phyloP scores from a whole-genome alignment of 169 alveolate species.

The Cryptosporidium canis region DNA sequence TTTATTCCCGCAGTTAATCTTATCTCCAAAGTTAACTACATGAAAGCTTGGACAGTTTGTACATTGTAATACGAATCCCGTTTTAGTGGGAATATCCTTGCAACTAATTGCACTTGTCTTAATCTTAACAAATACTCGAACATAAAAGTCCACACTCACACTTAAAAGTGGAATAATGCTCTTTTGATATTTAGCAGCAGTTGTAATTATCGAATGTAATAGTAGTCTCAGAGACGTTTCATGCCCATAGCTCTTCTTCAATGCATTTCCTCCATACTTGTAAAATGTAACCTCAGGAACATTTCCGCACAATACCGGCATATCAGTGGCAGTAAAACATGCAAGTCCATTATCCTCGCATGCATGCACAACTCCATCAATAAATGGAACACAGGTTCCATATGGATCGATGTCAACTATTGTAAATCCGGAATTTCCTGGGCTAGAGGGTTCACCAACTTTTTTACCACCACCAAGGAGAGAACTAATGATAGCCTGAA shows the following conservation, averaged over 20 bases:
- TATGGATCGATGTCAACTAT: constrained; percentile 95
- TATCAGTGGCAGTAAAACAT: constrained; percentile 94
- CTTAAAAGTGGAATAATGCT: constrained; percentile 89
- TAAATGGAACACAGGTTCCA: constrained; percentile 91
- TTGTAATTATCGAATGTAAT: constrained; percentile 84
- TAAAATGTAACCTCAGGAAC: constrained; percentile 93
- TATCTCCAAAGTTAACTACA: constrained; percentile 80
- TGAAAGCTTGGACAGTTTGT: constrained; percentile 82
- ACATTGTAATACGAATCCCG: constrained; percentile 88
- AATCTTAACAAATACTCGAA: constrained; percentile 89
- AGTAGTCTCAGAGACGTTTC: constrained; percentile 90
- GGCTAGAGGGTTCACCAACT: constrained; percentile 76
- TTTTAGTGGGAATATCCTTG: constrained; percentile 83
- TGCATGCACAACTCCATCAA: constrained; percentile 90
- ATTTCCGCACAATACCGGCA: constrained; percentile 95
- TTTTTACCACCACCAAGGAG: constrained; percentile 55
- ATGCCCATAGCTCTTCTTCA: constrained; percentile 88
- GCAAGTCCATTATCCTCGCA: constrained; percentile 90
- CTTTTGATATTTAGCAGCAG: constrained; percentile 91
- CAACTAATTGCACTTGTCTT: constrained; percentile 85
- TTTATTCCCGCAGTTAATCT: constrained; percentile 2
- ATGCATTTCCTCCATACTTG: constrained; percentile 91
- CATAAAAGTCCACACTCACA: constrained; percentile 92
- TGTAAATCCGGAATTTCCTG: constrained; percentile 79
- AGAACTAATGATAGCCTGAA: background rate